A percentile compares a stretch with the other conserved stretches of the same genome.
phyloP scores from a whole-genome alignment of 2,329 filamentous ascomycete species.

The Venturiaceae sp. region DNA sequence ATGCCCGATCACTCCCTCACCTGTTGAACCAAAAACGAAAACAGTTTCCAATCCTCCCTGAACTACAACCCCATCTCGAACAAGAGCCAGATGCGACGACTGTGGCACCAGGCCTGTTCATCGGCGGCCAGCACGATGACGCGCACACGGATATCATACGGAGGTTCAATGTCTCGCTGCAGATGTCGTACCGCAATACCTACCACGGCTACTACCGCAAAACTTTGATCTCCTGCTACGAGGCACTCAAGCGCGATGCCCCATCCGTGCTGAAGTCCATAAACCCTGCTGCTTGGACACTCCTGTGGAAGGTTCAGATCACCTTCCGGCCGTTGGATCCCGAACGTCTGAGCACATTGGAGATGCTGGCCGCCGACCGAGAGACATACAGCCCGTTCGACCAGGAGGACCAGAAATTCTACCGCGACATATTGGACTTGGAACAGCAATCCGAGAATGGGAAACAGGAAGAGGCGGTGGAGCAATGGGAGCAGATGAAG shows the following conservation, averaged over 20 bases:
- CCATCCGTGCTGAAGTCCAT: background rate
- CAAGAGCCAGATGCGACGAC: background rate
- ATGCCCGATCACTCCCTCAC: background rate
- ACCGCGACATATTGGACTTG: background rate
- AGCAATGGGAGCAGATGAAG: background rate
- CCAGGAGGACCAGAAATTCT: background rate
- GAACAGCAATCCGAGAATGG: background rate
- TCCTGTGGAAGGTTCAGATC: background rate
- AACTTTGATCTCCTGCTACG: background rate
- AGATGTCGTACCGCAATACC: background rate
- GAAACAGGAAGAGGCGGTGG: constrained; percentile 1
- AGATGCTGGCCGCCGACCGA: too few species aligned
- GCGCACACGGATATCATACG: background rate
- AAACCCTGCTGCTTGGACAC: background rate
- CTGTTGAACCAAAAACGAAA: background rate
- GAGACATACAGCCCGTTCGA: too few species aligned
- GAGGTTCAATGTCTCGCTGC: background rate
- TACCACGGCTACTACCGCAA: background rate
- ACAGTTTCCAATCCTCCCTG: background rate
- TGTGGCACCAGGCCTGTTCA: background rate
- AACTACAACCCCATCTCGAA: background rate
- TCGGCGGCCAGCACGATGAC: background rate
- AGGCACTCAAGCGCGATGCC: background rate
- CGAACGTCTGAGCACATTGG: background rate
- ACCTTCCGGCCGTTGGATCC: background rate